Evolutionary conservation across 2,329 filamentous ascomycete species (phyloP), one percentile per base, ranked within the genome.

Genomic region (Paecilomyces fulvus): DNA sequence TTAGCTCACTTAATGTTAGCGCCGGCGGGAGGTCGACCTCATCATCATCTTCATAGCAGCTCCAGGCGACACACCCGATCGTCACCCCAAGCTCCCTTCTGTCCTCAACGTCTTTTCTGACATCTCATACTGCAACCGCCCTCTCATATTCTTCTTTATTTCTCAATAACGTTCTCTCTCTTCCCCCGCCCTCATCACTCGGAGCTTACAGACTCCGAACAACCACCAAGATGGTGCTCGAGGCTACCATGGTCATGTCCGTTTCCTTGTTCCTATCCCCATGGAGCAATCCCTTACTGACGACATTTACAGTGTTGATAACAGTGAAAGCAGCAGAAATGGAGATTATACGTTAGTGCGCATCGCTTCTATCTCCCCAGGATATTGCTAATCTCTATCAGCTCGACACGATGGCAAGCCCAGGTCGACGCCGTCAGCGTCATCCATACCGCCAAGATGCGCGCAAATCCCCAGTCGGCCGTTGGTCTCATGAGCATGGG

Each of bases 401-500:
- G 89, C 70, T 92, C 94, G 58, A 95, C 92, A 64, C 86, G 94
- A 75, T 99, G 92, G 82, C 91, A 96, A 77, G 91, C 94, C 66
- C 94, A 99, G 81, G 83, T 90, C 65, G 94, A 99, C 75, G 92
- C 92, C 56, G 90, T 95, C 68, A 94, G 89, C 75, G 86, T 96
- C 68, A 87, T 97, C 69, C 97, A 97, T 80, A 90, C 92, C 71
- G 90, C 88, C 70, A 96, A 99, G 75, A 96, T 92, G 65, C 87
- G 91, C 77, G 88, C 88, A 65, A 96, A 99, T 74, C 91, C 94
- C 30, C 94, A 99, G 77, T 97, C 92, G 7, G 95, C 92, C 10
- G 94, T 99, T 63, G 94, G 95, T 54, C 80, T 99, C 62, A 96
- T 99, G 92, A 96, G 90, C 76, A 97, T 97, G 92, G 94, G 90